Base-by-base conservation (phyloP, 2,329 filamentous ascomycete species). In the Claviceps digitariae region DNA sequence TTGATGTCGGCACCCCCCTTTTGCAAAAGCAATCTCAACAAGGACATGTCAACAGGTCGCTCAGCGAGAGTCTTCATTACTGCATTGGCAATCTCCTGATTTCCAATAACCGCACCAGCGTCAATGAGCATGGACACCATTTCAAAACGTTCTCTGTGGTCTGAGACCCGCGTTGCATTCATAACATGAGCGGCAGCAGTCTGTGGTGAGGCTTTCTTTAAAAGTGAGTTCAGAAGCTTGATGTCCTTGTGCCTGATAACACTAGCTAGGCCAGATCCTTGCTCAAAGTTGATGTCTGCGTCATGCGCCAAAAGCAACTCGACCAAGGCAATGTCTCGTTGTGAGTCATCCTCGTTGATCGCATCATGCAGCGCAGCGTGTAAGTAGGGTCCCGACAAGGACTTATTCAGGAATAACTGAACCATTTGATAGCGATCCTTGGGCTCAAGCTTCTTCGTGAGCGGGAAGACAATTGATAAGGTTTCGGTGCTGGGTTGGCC, bases 1-100 rank as follows among this genome's bases (percentile, higher is more conserved):
- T 82, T 81, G 52, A 80, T 64, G 54, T 82, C 75, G 2, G 75
- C 77, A 23, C 70, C 69, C 0, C 78, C 78, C 27, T 74, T 67
- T 27, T 75, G 69, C 2, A 82, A 62, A 2, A 82, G 65, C 8
- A 76, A 62, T 4, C 65, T 65, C 1, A 80, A 61, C 2, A 82
- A 67, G 13, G 70, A 68, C 60, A 75, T 69, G 52, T 83, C 79
- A 0, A 74, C 67, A 0, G 74, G 73, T 27, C 67, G 71, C 46
- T 70, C 66, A 12, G 67, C 64, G 20, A 82, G 57, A 0, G 70
- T 66, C 15, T 65, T 62, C 5, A 72, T 62, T 27, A 81, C 60
- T 4, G 74, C 72, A 7, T 62, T 59, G 2, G 71, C 69, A 15
- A 77, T 66, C 47, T 76, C 68, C 2, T 65, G 62, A 0, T 69